These are phyloP conservation scores for Septoria linicola DNA, from an alignment of 2,329 filamentous ascomycete genomes.

Conservation along the genomic window DNA sequence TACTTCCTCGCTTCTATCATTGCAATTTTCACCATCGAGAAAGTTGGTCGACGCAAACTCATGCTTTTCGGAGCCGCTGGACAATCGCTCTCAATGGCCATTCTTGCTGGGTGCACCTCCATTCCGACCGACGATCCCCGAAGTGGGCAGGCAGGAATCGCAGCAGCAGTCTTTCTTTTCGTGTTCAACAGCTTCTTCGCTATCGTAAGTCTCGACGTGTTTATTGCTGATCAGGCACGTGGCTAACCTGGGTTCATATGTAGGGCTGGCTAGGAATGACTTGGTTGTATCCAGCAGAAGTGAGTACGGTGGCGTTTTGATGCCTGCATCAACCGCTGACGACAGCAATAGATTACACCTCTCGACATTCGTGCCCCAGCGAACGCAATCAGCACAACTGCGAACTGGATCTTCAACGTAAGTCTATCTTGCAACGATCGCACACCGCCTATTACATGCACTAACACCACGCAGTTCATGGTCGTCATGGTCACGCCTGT, in stretches of 20 bases:
- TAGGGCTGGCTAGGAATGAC: slow-evolving; percentile 36
- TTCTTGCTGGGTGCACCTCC: slow-evolving; percentile 34
- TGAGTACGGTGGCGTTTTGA: background rate
- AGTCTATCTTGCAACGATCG: background rate
- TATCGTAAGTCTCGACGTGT: slow-evolving; percentile 21
- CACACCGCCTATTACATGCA: too few species aligned
- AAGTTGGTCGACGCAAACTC: slow-evolving; percentile 59
- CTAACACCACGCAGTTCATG: slow-evolving; percentile 19
- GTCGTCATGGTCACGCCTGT: slow-evolving; percentile 61
- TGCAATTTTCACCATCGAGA: slow-evolving; percentile 52
- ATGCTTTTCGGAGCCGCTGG: slow-evolving; percentile 66
- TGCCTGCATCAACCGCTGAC: background rate
- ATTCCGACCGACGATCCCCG: slow-evolving; percentile 17
- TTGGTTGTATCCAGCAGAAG: slow-evolving; percentile 23
- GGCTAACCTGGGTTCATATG: too few species aligned
- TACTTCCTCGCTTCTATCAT: slow-evolving; percentile 54
- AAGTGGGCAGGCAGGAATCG: slow-evolving; percentile 36
- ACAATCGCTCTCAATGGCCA: slow-evolving; percentile 33
- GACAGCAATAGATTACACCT: slow-evolving; percentile 36
- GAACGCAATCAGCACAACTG: slow-evolving; percentile 47
- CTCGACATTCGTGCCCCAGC: slow-evolving; percentile 39
- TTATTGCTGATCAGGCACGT: too few species aligned
- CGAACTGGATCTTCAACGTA: slow-evolving; percentile 41
- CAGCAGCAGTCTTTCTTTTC: slow-evolving; percentile 41
- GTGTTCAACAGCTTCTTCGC: slow-evolving; percentile 42